phyloP scores from a whole-genome alignment of 805 yeast species.

The Ogataea nonfermentans region DNA sequence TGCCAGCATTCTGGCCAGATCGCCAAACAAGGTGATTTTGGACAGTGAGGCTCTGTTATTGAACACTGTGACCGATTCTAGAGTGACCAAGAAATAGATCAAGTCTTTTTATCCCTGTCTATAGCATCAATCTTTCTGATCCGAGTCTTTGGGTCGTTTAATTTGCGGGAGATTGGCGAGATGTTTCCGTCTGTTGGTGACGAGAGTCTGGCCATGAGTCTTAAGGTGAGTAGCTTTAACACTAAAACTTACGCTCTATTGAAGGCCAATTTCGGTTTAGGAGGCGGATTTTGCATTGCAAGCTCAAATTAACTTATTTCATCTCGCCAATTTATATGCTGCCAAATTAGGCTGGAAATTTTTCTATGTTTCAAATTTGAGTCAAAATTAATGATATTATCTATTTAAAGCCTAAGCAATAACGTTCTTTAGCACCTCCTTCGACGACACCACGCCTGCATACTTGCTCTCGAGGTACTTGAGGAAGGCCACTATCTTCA shows the following conservation, averaged over 20 bases:
- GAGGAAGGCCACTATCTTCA: conserved; percentile 65
- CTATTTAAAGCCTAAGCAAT: conserved; percentile 27
- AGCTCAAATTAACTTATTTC: not conserved
- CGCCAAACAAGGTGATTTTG: conserved; percentile 89
- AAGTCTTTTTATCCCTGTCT: conserved; percentile 10
- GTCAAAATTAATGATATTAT: conserved; percentile 1
- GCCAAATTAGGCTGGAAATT: not conserved
- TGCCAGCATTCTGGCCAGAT: conserved; percentile 76
- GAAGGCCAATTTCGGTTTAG: conserved; percentile 4
- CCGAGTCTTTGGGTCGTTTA: conserved; percentile 37
- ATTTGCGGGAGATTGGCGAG: conserved; percentile 58
- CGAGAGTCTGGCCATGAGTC: conserved; percentile 2
- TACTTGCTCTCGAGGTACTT: conserved; percentile 66
- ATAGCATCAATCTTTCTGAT: conserved; percentile 9
- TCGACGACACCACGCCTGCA: conserved; percentile 59
- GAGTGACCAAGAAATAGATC: conserved; percentile 39
- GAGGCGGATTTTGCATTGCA: conserved; percentile 3
- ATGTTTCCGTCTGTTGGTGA: conserved; percentile 48
- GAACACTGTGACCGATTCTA: conserved; percentile 80
- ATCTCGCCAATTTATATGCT: conserved; percentile 2
- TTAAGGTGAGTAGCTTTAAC: too few relatives aligned
- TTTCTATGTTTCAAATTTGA: conserved; percentile 8
- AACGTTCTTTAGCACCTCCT: conserved; percentile 45
- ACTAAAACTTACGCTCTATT: not conserved
- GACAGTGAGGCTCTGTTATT: conserved; percentile 90